phyloP scores from a whole-genome alignment of 2,329 filamentous ascomycete genomes.

The Metarhizium guizhouense region DNA sequence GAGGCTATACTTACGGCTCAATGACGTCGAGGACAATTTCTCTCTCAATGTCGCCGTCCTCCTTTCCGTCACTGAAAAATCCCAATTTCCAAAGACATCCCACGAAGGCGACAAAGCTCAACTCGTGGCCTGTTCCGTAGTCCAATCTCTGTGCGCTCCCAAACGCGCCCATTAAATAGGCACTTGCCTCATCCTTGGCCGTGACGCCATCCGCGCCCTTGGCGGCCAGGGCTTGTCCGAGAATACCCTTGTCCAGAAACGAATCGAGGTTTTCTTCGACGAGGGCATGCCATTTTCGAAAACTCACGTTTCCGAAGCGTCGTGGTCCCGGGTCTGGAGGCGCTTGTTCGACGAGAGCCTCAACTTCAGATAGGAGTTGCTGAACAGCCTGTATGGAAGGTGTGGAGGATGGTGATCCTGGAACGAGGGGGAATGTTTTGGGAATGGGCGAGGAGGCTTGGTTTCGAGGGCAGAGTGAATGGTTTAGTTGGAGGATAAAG shows the following conservation, averaged over 20 bases:
- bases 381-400: conserved; percentile 56
- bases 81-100: conserved; percentile 86
- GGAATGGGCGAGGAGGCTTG: conserved; percentile 27
- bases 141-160: conserved; percentile 84
- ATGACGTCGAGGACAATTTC: conserved; percentile 74
- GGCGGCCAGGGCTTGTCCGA: conserved; percentile 20
- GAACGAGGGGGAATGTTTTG: conserved; percentile 32
- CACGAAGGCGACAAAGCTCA: conserved; percentile 89
- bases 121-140: conserved; percentile 92
- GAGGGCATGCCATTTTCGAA: conserved; percentile 71
- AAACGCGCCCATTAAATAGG: conserved; percentile 78
- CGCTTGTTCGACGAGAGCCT: conserved; percentile 61
- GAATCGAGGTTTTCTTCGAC: conserved; percentile 49
- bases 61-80: conserved; percentile 54
- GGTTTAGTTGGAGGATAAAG: conserved; percentile 86
- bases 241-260: conserved; percentile 18
- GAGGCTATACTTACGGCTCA: conserved; percentile 51
- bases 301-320: conserved; percentile 87
- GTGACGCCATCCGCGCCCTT: conserved; percentile 23
- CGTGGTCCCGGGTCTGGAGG: conserved; percentile 80
- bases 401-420: conserved; percentile 28
- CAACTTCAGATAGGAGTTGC: conserved; percentile 55
- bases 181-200: conserved; percentile 58
- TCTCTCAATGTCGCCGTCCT: conserved; percentile 56
- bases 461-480: conserved; percentile 66